Evolutionary conservation across 176 grass and related monocot genomes (phyloP), one percentile per base, ranked within the genome.

Genomic region (Hsuehochloa calcarea): DNA sequence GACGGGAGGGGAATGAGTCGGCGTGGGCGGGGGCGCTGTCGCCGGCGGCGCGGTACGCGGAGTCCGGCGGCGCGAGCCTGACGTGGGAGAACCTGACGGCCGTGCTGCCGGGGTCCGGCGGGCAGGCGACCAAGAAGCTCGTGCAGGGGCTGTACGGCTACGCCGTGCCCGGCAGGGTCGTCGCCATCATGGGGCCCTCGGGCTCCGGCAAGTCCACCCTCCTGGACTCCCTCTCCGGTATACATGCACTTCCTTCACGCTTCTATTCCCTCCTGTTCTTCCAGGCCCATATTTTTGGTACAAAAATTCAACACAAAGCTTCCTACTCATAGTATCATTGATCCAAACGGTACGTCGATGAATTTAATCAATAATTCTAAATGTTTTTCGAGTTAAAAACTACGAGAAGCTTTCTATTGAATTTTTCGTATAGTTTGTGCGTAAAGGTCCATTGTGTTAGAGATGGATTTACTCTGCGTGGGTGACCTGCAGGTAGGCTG

Each of bases 131-230:
- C 26, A 95, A 88, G 81, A 99, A 96, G 81, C 84, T 99, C 65
- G 47, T 99, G 72, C 90, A 92, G 25, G 93, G 91, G 26, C 76
- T 99, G 31, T 96, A 75, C 79, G 93, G 96, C 34, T 99, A 91
- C 72, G 96, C 93, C 16, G 88, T 91, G 59, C 96, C 96, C n/a
- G 91, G 96, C 29, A 90, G 96, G 81, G 80, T 99, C 50, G 77
- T 99, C 84, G 91, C 89, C n/a, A 92, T 99, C 83, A 92, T 99
- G 93, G 96, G 96, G 65, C 96, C 96, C 0, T 99, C 96, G 41
- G 96, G 96, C 58, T 92, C 96, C 80, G 93, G 96, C 91, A 99
- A 99, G 84, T 99, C 96, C 65, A 99, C 96, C 12, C 91, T 99
- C 62, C 96, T 99, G 50, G 96, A 99, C 85, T 94, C 96, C 4